Evolutionary conservation across 192 early-diverging fungal species (phyloP).

Genomic region (Mortierella antarctica): DNA sequence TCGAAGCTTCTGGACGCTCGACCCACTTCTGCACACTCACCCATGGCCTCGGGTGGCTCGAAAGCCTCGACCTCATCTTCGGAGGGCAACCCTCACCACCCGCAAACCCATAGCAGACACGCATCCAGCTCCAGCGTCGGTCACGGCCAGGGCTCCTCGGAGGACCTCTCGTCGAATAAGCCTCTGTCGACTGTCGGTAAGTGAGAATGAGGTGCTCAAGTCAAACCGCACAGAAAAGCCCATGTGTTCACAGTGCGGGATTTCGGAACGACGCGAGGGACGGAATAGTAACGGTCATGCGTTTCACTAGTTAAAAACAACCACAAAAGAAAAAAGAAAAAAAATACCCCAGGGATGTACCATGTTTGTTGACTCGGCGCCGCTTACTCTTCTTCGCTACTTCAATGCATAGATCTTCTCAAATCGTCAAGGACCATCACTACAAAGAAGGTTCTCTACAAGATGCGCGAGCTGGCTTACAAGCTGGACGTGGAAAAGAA

Average conservation of each 20-base stretch:
- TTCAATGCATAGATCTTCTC: not conserved
- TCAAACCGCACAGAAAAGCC: not conserved
- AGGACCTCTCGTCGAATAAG: conserved; percentile 53
- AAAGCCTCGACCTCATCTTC: not conserved
- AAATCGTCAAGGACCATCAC: conserved; percentile 65
- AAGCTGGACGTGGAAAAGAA: conserved; percentile 96
- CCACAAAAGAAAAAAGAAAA: no score
- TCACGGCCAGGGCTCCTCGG: conserved; percentile 20
- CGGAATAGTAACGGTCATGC: no score
- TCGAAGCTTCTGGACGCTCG: conserved; percentile 56
- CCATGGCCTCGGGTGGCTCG: conserved; percentile 45
- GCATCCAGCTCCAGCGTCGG: conserved; percentile 17
- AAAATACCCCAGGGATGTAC: no score
- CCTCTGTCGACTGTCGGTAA: conserved; percentile 56
- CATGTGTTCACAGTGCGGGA: no score
- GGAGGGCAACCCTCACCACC: conserved; percentile 5
- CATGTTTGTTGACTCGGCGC: no score
- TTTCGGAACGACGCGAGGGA: no score
- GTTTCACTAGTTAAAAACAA: no score
- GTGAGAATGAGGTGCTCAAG: conserved; percentile 7
- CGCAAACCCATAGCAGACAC: conserved; percentile 18
- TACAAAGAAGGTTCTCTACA: conserved; percentile 76
- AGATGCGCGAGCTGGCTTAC: conserved; percentile 86
- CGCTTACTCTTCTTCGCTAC: no score
- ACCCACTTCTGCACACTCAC: conserved; percentile 1